Evolutionary conservation across 2,329 filamentous ascomycete genomes (phyloP).

Genomic region (Colletotrichum aenigma): DNA sequence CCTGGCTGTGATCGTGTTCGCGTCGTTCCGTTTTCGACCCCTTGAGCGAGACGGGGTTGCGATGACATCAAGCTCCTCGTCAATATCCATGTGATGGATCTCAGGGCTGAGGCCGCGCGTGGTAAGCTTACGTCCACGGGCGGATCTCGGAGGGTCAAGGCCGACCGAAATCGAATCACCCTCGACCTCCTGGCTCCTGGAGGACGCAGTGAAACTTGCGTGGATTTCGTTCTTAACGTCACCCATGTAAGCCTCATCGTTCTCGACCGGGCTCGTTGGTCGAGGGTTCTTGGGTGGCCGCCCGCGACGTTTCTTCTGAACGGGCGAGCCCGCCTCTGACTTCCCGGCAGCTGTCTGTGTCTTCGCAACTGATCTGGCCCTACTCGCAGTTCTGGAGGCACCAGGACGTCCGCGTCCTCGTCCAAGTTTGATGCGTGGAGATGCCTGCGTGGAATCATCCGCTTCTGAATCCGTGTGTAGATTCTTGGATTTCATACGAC

Average conservation of each 20-base stretch:
- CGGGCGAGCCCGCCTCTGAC: background rate
- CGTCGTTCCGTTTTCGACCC: background rate
- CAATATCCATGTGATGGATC: conserved; percentile 5
- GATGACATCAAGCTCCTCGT: background rate
- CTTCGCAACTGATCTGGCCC: background rate
- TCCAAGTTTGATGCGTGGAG: background rate
- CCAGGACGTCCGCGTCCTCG: background rate
- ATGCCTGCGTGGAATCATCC: background rate
- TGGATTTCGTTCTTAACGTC: background rate
- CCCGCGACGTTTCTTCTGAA: conserved; percentile 14
- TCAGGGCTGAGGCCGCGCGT: background rate
- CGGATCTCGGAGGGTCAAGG: background rate
- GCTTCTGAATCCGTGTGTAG: conserved; percentile 3
- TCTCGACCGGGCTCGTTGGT: background rate
- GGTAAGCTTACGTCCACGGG: conserved; percentile 3
- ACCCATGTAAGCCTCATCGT: background rate
- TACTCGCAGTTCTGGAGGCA: background rate
- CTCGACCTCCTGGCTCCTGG: background rate
- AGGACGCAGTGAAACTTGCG: background rate
- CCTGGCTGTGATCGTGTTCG: background rate
- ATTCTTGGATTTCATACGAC: background rate
- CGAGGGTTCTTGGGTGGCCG: conserved; percentile 14
- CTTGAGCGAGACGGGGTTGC: background rate
- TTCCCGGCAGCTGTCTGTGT: background rate
- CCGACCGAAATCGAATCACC: conserved; percentile 1